Conservation (phyloP, 2,329 filamentous ascomycete species). For the Sclerotinia sclerotiorum region DNA sequence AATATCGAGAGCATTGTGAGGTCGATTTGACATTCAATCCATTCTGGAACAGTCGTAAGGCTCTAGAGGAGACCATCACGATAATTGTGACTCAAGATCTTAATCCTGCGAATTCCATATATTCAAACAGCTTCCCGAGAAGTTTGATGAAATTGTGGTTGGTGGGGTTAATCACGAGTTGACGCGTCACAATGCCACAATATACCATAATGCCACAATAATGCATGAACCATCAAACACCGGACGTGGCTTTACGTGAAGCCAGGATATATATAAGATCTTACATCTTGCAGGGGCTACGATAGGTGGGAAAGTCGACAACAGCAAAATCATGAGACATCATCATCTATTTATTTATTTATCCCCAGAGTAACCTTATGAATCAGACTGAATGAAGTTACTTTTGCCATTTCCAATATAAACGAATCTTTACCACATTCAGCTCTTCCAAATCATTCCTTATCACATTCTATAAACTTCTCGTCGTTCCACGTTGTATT, state of each 20-base stretch:
- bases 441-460: conserved; percentile 3
- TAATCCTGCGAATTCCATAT: too few relatives aligned
- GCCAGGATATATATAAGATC: neutral
- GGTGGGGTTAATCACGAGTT: conserved; percentile 12
- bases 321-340: conserved; percentile 30
- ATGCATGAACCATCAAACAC: too few relatives aligned
- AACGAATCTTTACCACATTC: neutral
- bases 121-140: neutral
- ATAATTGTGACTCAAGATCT: conserved; percentile 17
- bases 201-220: neutral
- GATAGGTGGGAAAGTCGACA: conserved; percentile 20
- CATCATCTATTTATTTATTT: conserved; percentile 29
- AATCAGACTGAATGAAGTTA: neutral
- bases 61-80: conserved; percentile 40
- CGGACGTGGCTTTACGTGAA: neutral
- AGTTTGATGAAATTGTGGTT: neutral
- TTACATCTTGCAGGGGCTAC: conserved; percentile 15
- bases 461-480: neutral
- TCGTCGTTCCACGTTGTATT: neutral
- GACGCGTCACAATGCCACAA: neutral
- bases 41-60: conserved; percentile 32
- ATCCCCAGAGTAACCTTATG: neutral
- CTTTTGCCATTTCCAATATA: neutral
- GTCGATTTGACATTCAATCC: conserved; percentile 7
- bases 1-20: conserved; percentile 25